Evolutionary conservation across 2,329 filamentous ascomycete species (phyloP).

Genomic region (Exophiala sp.): DNA sequence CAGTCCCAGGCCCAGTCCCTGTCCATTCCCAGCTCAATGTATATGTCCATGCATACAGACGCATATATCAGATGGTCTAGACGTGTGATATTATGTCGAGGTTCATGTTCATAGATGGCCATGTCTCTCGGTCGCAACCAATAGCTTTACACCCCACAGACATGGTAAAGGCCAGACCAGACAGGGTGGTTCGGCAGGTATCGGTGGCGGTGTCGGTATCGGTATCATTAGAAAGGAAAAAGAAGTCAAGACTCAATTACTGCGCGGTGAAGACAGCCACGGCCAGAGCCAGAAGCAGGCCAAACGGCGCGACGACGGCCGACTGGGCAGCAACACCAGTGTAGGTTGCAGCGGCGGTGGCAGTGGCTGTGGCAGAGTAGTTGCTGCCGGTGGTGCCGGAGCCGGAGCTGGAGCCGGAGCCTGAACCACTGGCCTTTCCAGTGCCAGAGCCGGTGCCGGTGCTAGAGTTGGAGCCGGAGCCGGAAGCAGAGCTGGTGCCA

Average conservation of each 20-base stretch:
- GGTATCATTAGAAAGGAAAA: neutral
- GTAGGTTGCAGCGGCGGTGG: neutral
- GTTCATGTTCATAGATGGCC: too few relatives aligned
- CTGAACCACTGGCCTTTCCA: too few relatives aligned
- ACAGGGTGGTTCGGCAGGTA: too few relatives aligned
- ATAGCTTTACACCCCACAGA: too few relatives aligned
- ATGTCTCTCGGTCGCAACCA: too few relatives aligned
- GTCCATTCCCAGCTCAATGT: too few relatives aligned
- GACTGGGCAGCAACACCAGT: neutral
- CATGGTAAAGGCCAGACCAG: neutral
- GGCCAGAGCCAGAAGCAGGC: neutral
- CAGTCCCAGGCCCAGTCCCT: too few relatives aligned
- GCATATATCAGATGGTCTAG: too few relatives aligned
- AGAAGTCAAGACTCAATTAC: too few relatives aligned
- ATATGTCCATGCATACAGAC: too few relatives aligned
- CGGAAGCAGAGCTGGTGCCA: constrained; percentile 37
- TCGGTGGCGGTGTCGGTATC: too few relatives aligned
- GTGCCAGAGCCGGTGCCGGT: constrained; percentile 5
- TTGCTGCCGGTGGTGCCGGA: constrained; percentile 1
- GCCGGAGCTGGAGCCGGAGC: constrained; percentile 4
- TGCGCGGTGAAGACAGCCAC: neutral
- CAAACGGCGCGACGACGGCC: neutral
- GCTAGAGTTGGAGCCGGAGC: constrained; percentile 33
- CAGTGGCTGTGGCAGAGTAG: neutral
- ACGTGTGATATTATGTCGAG: too few relatives aligned